Evolutionary conservation across 352 stramenopile species (phyloP), one percentile per base, ranked within the genome.

Genomic region (Phytophthora boehmeriae): DNA sequence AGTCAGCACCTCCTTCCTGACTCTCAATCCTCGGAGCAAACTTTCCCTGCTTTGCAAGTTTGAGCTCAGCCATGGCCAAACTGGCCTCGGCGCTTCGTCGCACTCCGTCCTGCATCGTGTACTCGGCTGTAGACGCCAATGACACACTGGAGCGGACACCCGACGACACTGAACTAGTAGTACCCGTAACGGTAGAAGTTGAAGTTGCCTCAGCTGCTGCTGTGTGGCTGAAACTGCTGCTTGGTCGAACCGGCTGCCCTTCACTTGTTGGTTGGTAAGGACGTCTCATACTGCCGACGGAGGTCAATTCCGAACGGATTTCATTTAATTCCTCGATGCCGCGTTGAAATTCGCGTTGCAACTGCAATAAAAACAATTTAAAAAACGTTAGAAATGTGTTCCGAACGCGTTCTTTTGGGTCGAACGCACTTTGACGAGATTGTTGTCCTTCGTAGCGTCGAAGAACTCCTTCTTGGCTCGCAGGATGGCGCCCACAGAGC

Each of bases 381-480:
- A 16, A 11, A 39, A 22, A 46, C n/a, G 38, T 22, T 23, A 44
- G 38, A 44, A 25, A 44, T 8, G 4, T 22, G 14, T 4, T 44
- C 22, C 6, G 38, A 44, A 44, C 20, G 14, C 19, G 19, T 44
- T 22, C 20, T 44, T 16, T 22, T 44, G n/a, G 20, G 38, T 22
- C 8, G 38, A 44, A 35, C n/a, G 19, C 27, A 87, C 79, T 63
- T 89, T 89, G 62, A 93, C 78, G 5, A 93, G 76, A 34, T 93
- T 77, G 46, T 84, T 89, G 76, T 91, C 78, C 38, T 84, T 88
- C 1, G 84, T 93, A 20, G 81, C 84, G 67, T 93, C 80, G 47
- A 91, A 93, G 63, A 91, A 93, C 70, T 93, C 81, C 43, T 90
- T 86, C 65, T 93, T 93, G 32, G 84, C 84, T 44, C 84, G 84